A percentile compares a stretch with the other conserved stretches of the same genome.
Evolutionary conservation across 768 basidiomycete species (phyloP).

Genomic region (Lactarius hatsudake): DNA sequence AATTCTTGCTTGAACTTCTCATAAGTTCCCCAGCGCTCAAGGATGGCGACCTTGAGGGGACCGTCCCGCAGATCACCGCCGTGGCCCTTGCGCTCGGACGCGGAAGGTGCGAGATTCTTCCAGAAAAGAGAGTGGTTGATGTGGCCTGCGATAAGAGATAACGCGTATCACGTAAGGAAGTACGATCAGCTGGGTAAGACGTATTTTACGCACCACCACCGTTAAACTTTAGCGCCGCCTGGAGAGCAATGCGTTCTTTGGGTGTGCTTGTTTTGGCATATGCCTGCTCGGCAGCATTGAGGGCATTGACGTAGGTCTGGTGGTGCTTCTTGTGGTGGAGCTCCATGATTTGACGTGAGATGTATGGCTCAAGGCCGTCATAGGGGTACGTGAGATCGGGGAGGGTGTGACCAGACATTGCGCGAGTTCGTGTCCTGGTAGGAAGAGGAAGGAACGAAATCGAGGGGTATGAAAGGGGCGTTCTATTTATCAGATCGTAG

Average conservation of each 20-base stretch:
- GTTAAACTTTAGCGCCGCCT: constrained; percentile 93
- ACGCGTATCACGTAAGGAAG: background rate
- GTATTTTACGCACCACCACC: constrained; percentile 69
- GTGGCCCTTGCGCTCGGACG: constrained; percentile 48
- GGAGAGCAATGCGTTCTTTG: constrained; percentile 82
- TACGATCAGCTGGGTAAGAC: background rate
- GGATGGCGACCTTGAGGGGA: constrained; percentile 64
- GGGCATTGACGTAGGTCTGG: constrained; percentile 88
- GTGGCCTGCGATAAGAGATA: constrained; percentile 52
- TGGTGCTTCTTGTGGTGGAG: constrained; percentile 96
- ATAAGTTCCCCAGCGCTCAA: constrained; percentile 59
- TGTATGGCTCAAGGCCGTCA: constrained; percentile 92
- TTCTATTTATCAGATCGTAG: constrained; percentile 19
- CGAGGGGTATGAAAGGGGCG: background rate
- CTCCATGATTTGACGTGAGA: constrained; percentile 87
- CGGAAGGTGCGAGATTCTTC: constrained; percentile 81
- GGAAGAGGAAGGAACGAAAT: constrained; percentile 16
- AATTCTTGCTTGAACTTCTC: constrained; percentile 76
- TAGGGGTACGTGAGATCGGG: constrained; percentile 77
- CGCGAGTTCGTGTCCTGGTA: background rate
- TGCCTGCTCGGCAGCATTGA: constrained; percentile 84
- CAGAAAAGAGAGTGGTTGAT: constrained; percentile 97
- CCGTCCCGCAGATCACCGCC: constrained; percentile 61
- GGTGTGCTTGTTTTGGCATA: constrained; percentile 66
- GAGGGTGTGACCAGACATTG: constrained; percentile 46